Evolutionary conservation across 495 filamentous ascomycete genomes (phyloP).

Genomic region (Penicillium steckii): DNA sequence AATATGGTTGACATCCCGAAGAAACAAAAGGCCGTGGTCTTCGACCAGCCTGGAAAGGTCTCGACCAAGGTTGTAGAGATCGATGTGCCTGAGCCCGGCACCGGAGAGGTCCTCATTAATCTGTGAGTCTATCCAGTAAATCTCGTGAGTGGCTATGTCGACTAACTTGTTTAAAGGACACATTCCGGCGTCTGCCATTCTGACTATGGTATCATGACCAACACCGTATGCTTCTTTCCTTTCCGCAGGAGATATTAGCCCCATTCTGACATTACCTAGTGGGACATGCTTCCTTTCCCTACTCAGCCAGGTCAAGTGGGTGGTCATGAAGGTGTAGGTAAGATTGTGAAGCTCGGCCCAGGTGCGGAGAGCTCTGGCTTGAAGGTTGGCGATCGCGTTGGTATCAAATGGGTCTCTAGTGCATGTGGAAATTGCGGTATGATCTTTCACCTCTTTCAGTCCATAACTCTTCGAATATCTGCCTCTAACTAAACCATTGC

Average conservation of each 20-base stretch:
- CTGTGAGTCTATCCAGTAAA: slow-evolving; percentile 46
- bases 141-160: too few relatives aligned
- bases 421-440: slow-evolving; percentile 49
- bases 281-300: slow-evolving; percentile 57
- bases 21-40: slow-evolving; percentile 67
- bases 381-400: slow-evolving; percentile 66
- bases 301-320: slow-evolving; percentile 65
- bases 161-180: slow-evolving; percentile 40
- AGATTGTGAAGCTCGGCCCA: slow-evolving; percentile 59
- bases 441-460: slow-evolving; percentile 7
- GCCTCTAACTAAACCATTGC: neutral
- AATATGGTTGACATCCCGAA: slow-evolving; percentile 50
- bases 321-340: slow-evolving; percentile 62
- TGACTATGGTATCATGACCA: slow-evolving; percentile 62
- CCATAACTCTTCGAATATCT: neutral
- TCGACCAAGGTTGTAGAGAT: slow-evolving; percentile 67
- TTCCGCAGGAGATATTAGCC: neutral
- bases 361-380: slow-evolving; percentile 48
- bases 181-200: slow-evolving; percentile 73
- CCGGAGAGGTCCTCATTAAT: slow-evolving; percentile 65
- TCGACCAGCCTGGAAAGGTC: slow-evolving; percentile 66
- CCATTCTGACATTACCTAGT: slow-evolving; percentile 31
- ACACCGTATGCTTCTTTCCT: slow-evolving; percentile 32
- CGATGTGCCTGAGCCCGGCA: slow-evolving; percentile 63
- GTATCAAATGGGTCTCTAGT: slow-evolving; percentile 55